Evolutionary conservation across 192 early-diverging fungal genomes (phyloP), one percentile per base, ranked within the genome.

Genomic region (Phlyctochytrium planicorne): DNA sequence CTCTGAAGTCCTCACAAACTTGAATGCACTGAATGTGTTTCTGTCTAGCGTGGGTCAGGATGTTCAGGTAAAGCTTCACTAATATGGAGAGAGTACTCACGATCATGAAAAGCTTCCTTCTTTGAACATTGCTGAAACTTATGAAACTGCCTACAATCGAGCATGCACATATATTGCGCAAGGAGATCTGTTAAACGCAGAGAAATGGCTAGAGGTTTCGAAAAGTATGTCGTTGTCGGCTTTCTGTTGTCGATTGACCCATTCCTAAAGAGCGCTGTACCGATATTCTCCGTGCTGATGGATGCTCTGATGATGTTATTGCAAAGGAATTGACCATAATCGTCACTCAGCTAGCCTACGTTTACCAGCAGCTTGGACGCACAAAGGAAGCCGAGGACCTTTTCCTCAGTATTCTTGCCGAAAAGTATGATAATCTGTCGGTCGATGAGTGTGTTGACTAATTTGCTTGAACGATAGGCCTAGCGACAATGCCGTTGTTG

Each of bases 71-170:
- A n/a, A n/a, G n/a, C n/a, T n/a, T n/a, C n/a, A n/a, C n/a, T n/a
- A n/a, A n/a, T n/a, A n/a, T n/a, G n/a, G n/a, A n/a, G n/a, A n/a
- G n/a, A n/a, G n/a, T n/a, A n/a, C n/a, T n/a, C n/a, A n/a, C n/a
- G n/a, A n/a, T n/a, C n/a, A n/a, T n/a, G n/a, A n/a, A n/a, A 47
- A 47, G 40, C 10, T 20, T 47, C 40, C 20, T 14, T 20, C 40
- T 20, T 47, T 20, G 10, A 47, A 82, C 23, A 71, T 79, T 50
- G 78, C 79, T 6, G 84, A 77, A 2, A 82, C 83, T 0, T 91
- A 89, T 68, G 90, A 91, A 63, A 69, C 89, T 23, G 75, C 76
- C 34, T 91, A 87, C 66, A 91, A 91, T 74, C 67, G 75, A 6
- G 90, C 88, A 2, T 90, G 87, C 73, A 65, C 73, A 3, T 67